Conservation (phyloP, 805 yeast species). For the Candida maltosa region DNA sequence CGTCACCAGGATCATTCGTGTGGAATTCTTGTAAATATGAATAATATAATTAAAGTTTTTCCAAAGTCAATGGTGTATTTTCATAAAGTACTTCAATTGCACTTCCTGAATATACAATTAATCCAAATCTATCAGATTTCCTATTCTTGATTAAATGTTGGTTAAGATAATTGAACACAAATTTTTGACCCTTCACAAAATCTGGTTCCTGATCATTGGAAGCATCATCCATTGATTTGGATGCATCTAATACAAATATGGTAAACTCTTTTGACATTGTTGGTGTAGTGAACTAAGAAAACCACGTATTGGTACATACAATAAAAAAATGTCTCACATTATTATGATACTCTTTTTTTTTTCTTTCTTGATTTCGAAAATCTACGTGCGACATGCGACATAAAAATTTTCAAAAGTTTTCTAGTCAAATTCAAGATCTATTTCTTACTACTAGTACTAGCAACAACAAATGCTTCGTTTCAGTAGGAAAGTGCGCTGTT, state of each 20-base stretch:
- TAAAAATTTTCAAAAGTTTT: not conserved
- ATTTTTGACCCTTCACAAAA: slow-evolving; percentile 35
- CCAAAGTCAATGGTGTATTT: slow-evolving; percentile 7
- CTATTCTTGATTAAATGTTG: slow-evolving; percentile 22
- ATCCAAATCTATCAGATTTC: slow-evolving; percentile 37
- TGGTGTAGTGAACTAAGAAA: not conserved
- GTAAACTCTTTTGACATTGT: slow-evolving; percentile 40
- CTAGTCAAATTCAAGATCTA: too few relatives aligned
- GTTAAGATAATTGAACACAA: slow-evolving; percentile 38
- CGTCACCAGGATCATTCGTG: not conserved
- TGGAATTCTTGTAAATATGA: not conserved
- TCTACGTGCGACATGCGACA: not conserved
- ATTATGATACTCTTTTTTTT: not conserved
- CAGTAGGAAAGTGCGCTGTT: slow-evolving; percentile 6
- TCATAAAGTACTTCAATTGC: slow-evolving; percentile 4
- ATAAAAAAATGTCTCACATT: too few relatives aligned
- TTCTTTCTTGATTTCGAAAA: not conserved
- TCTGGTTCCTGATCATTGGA: too few relatives aligned
- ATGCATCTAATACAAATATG: slow-evolving; percentile 48
- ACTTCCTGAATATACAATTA: slow-evolving; percentile 18
- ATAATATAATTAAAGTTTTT: slow-evolving; percentile 3
- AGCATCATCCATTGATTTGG: slow-evolving; percentile 43
- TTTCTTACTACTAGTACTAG: not conserved
- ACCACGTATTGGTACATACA: not conserved
- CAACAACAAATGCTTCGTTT: slow-evolving; percentile 4